These are phyloP conservation scores for Steccherinum ochraceum DNA, from an alignment of 768 basidiomycete species.

Conservation along the genomic window DNA sequence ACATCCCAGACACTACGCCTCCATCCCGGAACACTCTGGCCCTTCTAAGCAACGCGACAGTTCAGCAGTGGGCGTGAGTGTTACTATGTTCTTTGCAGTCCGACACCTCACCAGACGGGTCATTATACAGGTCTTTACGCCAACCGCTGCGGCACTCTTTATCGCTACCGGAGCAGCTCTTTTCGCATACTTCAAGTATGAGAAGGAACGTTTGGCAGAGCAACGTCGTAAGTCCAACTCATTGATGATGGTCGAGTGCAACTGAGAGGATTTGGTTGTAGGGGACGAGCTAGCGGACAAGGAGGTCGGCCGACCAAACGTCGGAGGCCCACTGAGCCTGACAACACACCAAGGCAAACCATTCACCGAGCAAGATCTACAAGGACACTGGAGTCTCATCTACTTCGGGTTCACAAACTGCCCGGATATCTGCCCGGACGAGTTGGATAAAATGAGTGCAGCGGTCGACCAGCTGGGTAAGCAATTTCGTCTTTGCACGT, in stretches of 20 bases:
- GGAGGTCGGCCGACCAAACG: slow-evolving; percentile 76
- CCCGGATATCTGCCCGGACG: slow-evolving; percentile 97
- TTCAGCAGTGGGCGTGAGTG: not conserved
- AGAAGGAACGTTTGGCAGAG: slow-evolving; percentile 75
- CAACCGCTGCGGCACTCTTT: slow-evolving; percentile 77
- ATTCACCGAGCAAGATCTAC: slow-evolving; percentile 79
- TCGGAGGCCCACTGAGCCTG: slow-evolving; percentile 88
- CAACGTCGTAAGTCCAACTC: slow-evolving; percentile 52
- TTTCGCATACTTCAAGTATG: slow-evolving; percentile 82
- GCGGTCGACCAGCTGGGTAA: slow-evolving; percentile 70
- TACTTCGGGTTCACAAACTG: slow-evolving; percentile 99
- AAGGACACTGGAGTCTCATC: slow-evolving; percentile 86
- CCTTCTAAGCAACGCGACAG: not conserved
- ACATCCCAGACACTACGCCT: no score
- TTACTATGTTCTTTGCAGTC: no score
- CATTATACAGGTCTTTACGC: slow-evolving; percentile 77
- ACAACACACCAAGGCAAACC: slow-evolving; percentile 53
- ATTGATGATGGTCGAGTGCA: no score
- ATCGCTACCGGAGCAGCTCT: slow-evolving; percentile 76
- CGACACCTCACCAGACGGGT: no score
- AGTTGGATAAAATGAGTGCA: slow-evolving; percentile 88
- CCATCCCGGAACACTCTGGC: no score
- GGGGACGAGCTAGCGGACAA: slow-evolving; percentile 70
- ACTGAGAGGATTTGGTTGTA: no score
- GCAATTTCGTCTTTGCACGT: slow-evolving; percentile 19